Base-by-base conservation (phyloP, 805 yeast species). In the Saccharomyces kudriavzevii region DNA sequence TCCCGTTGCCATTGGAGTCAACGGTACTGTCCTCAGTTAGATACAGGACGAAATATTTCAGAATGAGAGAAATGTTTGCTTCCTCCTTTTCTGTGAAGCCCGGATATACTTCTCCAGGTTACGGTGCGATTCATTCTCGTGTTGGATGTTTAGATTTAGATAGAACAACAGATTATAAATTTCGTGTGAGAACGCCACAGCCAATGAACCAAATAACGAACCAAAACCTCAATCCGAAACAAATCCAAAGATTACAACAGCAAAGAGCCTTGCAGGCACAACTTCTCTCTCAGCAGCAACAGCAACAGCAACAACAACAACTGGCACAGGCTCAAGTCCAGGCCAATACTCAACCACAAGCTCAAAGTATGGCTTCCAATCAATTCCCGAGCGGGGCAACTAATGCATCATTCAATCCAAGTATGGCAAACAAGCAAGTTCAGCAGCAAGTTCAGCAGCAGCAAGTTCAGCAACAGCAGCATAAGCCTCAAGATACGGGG, bases 21-120 rank as follows among this genome's bases (percentile, higher is more conserved):
- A 82, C 83, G 52, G 84, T 84, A 9, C 65, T 87, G 2, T 72
- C 87, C 58, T 90, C 97, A 2, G 78, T 85, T 0, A 75, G 87
- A 49, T 72, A 83, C 51, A 80, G 96, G 57, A 83, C 84, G 29
- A 78, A 83, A 54, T 89, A 88, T 61, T 76, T 94, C 61, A 80
- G 95, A 56, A 85, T 89, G 87, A 78, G 98, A 59, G 99, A 94
- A 68, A 88, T 91, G 84, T 87, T 92, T 71, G 96, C 97, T 1
- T 81, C 87, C 55, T 92, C 96, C 2, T 69, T 69, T 49, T 55
- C 65, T 5, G 59, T 67, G 3, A 67, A 62, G 52, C 66, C 62
- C 20, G 71, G 71, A 1, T 69, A 59, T 1, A 77, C 87, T 13
- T 74, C 87, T 9, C 89, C 83, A 10, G 78, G 87, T 45, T 79